These are phyloP conservation scores for Nyctanthes arbortristis DNA, from an alignment of 257 asterid genomes.

Conservation along the genomic window DNA sequence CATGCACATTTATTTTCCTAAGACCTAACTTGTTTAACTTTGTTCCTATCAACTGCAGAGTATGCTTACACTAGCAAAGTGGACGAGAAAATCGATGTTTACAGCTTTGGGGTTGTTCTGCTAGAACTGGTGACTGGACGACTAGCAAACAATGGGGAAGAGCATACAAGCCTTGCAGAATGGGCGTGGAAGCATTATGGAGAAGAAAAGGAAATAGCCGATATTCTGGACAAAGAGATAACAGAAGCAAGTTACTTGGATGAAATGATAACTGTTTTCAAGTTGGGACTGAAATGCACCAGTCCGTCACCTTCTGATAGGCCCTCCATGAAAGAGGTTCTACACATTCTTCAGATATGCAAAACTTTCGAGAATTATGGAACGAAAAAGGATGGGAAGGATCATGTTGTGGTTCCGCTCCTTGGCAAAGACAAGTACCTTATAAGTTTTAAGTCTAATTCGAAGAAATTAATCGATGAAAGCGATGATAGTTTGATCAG, in stretches of 20 bases:
- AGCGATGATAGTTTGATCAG: slow-evolving; percentile 43
- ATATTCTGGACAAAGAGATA: slow-evolving; percentile 49
- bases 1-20: no score
- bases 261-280: slow-evolving; percentile 52
- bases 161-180: slow-evolving; percentile 71
- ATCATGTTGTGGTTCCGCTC: slow-evolving; percentile 59
- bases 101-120: slow-evolving; percentile 46
- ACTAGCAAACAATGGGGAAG: slow-evolving; percentile 62
- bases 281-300: slow-evolving; percentile 77
- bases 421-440: slow-evolving; percentile 61
- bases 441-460: slow-evolving; percentile 51
- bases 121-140: slow-evolving; percentile 49
- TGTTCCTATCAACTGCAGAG: slow-evolving; percentile 45
- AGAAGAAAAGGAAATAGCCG: slow-evolving; percentile 47
- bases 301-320: slow-evolving; percentile 55
- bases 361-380: slow-evolving; percentile 27
- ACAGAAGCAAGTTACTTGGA: slow-evolving; percentile 50
- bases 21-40: neutral
- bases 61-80: slow-evolving; percentile 60
- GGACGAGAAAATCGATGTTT: slow-evolving; percentile 45
- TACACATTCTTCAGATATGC: slow-evolving; percentile 52
- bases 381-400: slow-evolving; percentile 33
- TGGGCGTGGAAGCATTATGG: slow-evolving; percentile 81
- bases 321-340: slow-evolving; percentile 79
- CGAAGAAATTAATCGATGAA: slow-evolving; percentile 44